A percentile compares a stretch with the other conserved stretches of the same genome.
Evolutionary conservation across 805 yeast species (phyloP).

Genomic region (Yarrowia sp.): DNA sequence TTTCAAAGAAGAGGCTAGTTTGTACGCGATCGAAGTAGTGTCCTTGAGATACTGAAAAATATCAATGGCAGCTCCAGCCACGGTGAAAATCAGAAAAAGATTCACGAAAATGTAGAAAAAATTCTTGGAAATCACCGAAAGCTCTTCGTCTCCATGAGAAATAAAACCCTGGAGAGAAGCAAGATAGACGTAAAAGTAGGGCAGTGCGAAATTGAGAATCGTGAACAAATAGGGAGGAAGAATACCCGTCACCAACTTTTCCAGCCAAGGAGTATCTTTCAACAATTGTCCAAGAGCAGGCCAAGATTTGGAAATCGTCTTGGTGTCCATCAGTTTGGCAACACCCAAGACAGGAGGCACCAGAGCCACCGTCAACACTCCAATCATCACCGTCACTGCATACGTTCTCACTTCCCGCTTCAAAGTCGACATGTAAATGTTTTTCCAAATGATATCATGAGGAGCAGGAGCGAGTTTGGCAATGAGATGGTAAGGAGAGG

Average conservation of each 20-base stretch:
- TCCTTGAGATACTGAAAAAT: slow-evolving; percentile 80
- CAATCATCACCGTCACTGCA: slow-evolving; percentile 62
- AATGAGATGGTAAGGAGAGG: slow-evolving; percentile 77
- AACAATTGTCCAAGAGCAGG: slow-evolving; percentile 75
- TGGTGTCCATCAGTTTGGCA: slow-evolving; percentile 76
- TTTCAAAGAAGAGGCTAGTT: slow-evolving; percentile 75
- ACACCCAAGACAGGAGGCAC: slow-evolving; percentile 81
- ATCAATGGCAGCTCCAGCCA: slow-evolving; percentile 87
- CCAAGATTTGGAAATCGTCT: slow-evolving; percentile 75
- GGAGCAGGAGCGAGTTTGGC: slow-evolving; percentile 93
- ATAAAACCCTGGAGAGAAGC: slow-evolving; percentile 84
- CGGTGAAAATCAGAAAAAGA: slow-evolving; percentile 87
- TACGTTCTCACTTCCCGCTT: slow-evolving; percentile 67
- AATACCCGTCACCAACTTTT: slow-evolving; percentile 78
- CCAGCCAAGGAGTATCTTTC: slow-evolving; percentile 65
- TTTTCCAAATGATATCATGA: slow-evolving; percentile 90
- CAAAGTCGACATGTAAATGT: slow-evolving; percentile 72
- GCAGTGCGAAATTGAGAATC: slow-evolving; percentile 73
- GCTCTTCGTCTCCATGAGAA: slow-evolving; percentile 88
- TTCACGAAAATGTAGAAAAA: slow-evolving; percentile 93
- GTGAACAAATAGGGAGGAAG: slow-evolving; percentile 91
- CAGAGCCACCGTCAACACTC: slow-evolving; percentile 66
- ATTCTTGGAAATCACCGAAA: slow-evolving; percentile 85
- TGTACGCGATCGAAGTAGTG: slow-evolving; percentile 83
- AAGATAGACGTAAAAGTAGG: slow-evolving; percentile 80